Evolutionary conservation across 2,329 filamentous ascomycete species (phyloP), one percentile per base, ranked within the genome.

Genomic region (Lojkania enalia): DNA sequence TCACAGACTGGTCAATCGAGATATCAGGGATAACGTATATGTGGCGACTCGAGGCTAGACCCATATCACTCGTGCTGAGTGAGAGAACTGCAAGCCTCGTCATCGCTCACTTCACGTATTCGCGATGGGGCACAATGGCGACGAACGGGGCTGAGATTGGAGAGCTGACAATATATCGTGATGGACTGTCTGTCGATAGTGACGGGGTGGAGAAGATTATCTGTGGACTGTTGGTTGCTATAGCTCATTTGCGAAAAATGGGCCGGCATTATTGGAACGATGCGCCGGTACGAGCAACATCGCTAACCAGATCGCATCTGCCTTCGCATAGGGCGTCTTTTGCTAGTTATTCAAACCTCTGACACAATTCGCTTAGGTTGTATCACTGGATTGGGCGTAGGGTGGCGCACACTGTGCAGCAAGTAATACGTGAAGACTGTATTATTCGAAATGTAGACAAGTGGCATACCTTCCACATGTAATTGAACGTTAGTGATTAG

Each of bases 21-120:
- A 30, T 64, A 2, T 49, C 44, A 11, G 52, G 45, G 6, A 48
- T 38, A n/a, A 48, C 35, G 9, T 67, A 61, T 27, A 48, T 46
- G 9, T 69, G 64, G 64, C 36, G 32, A 13, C 47, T 69, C 6
- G 52, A 55, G 12, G 57, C 50, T 33, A 47, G 42, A 21, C 61
- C 62, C 1, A 39, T 60, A 13, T 55, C 58, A 14, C 48, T 68
- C 27, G 52, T 51, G 9, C 39, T 69, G 42, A 47, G 46, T 11
- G 54, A 60, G 36, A 48, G 38, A 21, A 36, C 25, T 13, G 52
- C 52, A 12, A 41, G 13, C 27, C n/a, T 53, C 3, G 49, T 58
- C 25, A 55, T 66, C 48, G 65, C 65, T 14, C 57, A 62, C 20
- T 67, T 69, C 41, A 61, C 54, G 2, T 67, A 61, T 36, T 65